Percentiles rank a stretch among this genome's conserved stretches.
Conservation (phyloP, 805 yeast genomes). For the Sugiyamaella marilandica region DNA sequence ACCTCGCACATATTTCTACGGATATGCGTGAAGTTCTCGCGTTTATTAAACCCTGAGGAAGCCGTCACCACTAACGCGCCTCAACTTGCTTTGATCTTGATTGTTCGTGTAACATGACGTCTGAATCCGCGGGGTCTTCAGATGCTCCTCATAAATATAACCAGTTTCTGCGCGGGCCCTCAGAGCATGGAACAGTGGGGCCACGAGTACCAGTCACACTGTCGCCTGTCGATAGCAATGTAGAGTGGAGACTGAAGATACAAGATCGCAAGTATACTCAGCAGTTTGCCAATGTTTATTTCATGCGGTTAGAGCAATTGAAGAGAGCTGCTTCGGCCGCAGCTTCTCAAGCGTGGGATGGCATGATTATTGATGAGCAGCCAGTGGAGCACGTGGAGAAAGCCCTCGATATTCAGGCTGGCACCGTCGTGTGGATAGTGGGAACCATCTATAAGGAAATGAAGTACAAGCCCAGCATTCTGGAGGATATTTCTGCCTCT, state of each 20-base stretch:
- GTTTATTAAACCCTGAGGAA: neutral
- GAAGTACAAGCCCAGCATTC: constrained; percentile 77
- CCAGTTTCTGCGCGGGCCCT: neutral
- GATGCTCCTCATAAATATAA: neutral
- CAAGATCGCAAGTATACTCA: constrained; percentile 42
- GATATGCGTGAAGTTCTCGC: no score
- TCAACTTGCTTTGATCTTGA: neutral
- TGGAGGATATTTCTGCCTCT: constrained; percentile 68
- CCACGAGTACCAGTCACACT: neutral
- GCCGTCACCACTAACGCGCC: neutral
- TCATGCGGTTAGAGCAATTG: constrained; percentile 45
- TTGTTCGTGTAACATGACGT: neutral
- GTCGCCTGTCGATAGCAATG: neutral
- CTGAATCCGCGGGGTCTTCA: neutral
- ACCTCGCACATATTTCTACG: no score
- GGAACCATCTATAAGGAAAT: constrained; percentile 86
- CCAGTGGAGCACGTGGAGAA: constrained; percentile 42
- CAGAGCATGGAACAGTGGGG: neutral
- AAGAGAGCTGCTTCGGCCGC: constrained; percentile 43
- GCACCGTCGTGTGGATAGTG: constrained; percentile 69
- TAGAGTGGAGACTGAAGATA: constrained; percentile 10
- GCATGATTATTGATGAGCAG: constrained; percentile 39
- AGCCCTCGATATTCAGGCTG: constrained; percentile 58
- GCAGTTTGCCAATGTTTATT: constrained; percentile 59
- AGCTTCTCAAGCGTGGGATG: constrained; percentile 55